These are phyloP conservation scores for Musa acuminata DNA, from an alignment of 176 grass and related monocot genomes.

Conservation along the genomic window DNA sequence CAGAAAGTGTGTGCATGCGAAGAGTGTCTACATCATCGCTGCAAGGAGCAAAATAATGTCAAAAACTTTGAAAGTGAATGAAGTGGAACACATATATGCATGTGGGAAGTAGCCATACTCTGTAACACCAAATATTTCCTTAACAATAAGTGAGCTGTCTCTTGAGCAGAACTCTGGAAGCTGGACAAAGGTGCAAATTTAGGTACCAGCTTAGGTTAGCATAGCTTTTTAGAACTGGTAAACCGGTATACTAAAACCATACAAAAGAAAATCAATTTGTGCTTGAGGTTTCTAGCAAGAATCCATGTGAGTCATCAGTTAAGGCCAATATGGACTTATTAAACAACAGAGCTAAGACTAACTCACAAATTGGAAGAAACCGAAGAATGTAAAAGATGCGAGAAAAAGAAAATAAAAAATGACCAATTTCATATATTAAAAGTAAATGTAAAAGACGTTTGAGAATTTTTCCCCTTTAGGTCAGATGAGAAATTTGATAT, in stretches of 20 bases:
- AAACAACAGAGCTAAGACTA: not conserved
- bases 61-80: conserved; percentile 1
- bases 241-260: not conserved
- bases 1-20: conserved; percentile 50
- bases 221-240: not conserved
- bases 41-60: conserved; percentile 19
- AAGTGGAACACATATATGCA: conserved; percentile 7
- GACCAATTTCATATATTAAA: too few relatives aligned
- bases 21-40: conserved; percentile 88
- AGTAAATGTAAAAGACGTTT: too few relatives aligned
- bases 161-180: conserved; percentile 82
- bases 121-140: conserved; percentile 96
- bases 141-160: conserved; percentile 67
- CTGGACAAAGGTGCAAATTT: conserved; percentile 38
- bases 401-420: too few relatives aligned
- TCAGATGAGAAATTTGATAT: not conserved
- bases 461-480: too few relatives aligned
- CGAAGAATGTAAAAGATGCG: too few relatives aligned
- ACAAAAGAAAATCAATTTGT: not conserved
- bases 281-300: not conserved
- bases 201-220: not conserved
- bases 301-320: not conserved
- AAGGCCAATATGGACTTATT: not conserved
- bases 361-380: not conserved
- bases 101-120: conserved; percentile 42